Percentiles rank a stretch among this genome's conserved stretches.
phyloP scores from a whole-genome alignment of 1,139 yeast species.

The Yarrowia galli region DNA sequence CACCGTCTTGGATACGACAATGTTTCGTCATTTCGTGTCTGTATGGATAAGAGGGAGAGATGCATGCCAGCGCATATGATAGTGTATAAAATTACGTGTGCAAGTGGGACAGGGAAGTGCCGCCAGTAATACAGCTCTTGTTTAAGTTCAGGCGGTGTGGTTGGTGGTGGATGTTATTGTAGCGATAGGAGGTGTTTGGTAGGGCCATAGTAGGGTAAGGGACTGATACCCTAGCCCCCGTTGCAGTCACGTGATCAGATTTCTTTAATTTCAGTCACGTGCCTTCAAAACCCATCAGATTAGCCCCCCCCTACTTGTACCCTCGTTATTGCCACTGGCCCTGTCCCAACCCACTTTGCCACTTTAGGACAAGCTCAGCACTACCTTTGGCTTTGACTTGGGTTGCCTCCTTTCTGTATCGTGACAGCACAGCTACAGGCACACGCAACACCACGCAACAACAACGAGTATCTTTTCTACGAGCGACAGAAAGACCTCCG shows the following conservation, averaged over 20 bases:
- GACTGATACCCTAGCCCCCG: too few relatives aligned
- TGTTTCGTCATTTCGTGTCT: too few relatives aligned
- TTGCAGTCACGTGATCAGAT: neutral
- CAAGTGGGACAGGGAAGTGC: too few relatives aligned
- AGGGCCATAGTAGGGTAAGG: too few relatives aligned
- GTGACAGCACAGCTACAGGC: slow-evolving; percentile 36
- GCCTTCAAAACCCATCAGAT: neutral
- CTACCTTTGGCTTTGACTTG: slow-evolving; percentile 22
- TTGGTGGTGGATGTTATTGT: too few relatives aligned
- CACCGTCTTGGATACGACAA: slow-evolving; percentile 9
- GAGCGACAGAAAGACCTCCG: too few relatives aligned
- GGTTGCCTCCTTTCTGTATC: slow-evolving; percentile 37
- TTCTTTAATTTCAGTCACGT: neutral
- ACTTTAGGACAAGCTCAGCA: slow-evolving; percentile 38
- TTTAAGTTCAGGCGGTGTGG: neutral
- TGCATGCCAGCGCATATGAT: slow-evolving; percentile 3
- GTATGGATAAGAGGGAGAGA: neutral
- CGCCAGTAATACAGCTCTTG: neutral
- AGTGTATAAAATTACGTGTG: neutral
- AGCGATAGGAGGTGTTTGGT: too few relatives aligned
- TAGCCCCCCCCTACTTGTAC: neutral
- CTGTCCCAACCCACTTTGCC: slow-evolving; percentile 36
- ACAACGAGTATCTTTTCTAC: too few relatives aligned
- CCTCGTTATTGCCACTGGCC: slow-evolving; percentile 6
- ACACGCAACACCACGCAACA: neutral